Base-by-base conservation (phyloP, 768 basidiomycete species). In the Hericium coralloides region DNA sequence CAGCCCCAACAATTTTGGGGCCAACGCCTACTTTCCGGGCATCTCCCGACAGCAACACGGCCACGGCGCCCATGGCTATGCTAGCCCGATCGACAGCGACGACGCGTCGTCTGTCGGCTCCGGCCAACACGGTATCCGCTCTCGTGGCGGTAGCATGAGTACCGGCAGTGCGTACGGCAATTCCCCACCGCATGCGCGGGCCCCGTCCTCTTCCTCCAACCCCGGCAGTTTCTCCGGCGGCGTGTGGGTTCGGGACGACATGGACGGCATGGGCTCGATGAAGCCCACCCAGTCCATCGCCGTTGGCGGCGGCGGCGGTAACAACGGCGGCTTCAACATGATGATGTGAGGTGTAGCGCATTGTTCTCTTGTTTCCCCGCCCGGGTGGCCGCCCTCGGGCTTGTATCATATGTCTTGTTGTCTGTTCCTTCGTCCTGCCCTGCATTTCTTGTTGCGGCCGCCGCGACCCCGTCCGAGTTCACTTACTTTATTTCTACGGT, bases 31-130 rank as follows among this genome's bases (percentile, higher is more conserved):
- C 53, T 60, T 52, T 54, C 59, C 39, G 59, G 65, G 56, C 54
- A 63, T 71, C 50, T 68, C 70, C 54, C 67, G 68, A 39, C 73
- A 69, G 41, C 65, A 66, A 55, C 60, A 58, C 15, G 58, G 57
- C 15, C 61, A 12, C 68, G 63, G 39, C 55, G 41, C 60, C 14
- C 67, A 64, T 45, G 52, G 64, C 51, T 69, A 68, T 61, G 67
- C 64, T 57, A 66, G 63, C 39, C 64, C 72, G 31, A 58, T 63
- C 36, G 74, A 76, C 62, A 68, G 67, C 3, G 75, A 77, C 52
- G 74, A 76, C 55, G 48, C 67, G 0, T 71, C 73, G 2, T 73
- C 71, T 15, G 71, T 76, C 20, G 65, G 71, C 20, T 76, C 75
- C 23, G 69, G 65, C 39, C 66, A 66, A 9, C 65, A 66, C 49